Base-by-base conservation (phyloP, 2,329 filamentous ascomycete species). In the Plenodomus tracheiphilus region DNA sequence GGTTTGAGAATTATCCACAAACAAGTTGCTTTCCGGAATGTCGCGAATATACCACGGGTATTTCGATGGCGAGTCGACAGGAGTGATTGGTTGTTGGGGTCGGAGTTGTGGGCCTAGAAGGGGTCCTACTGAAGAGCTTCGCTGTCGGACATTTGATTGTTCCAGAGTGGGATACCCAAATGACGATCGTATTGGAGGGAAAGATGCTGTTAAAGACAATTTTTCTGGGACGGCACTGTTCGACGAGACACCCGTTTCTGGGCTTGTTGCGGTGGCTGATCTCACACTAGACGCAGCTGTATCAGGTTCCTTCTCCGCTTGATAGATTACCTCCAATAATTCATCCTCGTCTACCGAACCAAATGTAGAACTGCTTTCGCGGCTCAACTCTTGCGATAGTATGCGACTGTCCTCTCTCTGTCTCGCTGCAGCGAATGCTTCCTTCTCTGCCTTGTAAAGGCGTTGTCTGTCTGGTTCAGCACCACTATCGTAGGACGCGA, bases 21-120 rank as follows among this genome's bases (percentile, higher is more conserved):
- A 74, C 1, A 74, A 49, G 17, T 66, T 56, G 15, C 63, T 53
- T 0, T 28, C 21, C 1, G 68, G 64, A 16, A 74, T 49, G 17
- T 65, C 37, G 1, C 65, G 58, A 20, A 74, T 61, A 28, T 67
- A 51, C 25, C 67, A 48, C 3, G 56, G 19, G 7, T 8, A 30
- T 25, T 58, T 58, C 2, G 43, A 50, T 0, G 64, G 60, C 19
- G 60, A 63, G 0, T 58, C 35, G n/a, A 25, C 38, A 6, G n/a
- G n/a, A n/a, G 21, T 21, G 35, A 20, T 13, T 18, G 32, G 18
- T 15, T 32, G 38, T 18, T 15, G 28, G 10, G 22, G 22, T 25
- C 10, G 22, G 22, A 25, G 22, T 25, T 25, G n/a, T n/a, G n/a
- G n/a, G n/a, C n/a, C n/a, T n/a, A n/a, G n/a, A n/a, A n/a, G n/a